Conservation (phyloP, 2,329 filamentous ascomycete species). For the Diaporthe vexans region DNA sequence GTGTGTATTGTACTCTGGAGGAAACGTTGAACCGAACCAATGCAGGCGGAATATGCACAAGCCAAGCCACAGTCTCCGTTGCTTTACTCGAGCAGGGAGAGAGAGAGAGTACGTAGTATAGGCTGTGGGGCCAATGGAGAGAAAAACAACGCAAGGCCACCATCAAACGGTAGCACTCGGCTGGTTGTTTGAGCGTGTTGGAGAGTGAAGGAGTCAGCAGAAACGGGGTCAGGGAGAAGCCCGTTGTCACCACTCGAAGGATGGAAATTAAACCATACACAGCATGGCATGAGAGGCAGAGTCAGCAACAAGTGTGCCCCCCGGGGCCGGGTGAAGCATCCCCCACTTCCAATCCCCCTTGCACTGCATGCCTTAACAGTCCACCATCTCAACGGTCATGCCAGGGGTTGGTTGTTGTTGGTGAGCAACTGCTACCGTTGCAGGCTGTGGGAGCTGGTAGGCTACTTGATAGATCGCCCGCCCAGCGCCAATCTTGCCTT, state of each 20-base stretch:
- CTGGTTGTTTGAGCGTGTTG: background rate
- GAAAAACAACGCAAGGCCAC: conserved; percentile 6
- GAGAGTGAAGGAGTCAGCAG: conserved; percentile 2
- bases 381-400: background rate
- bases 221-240: background rate
- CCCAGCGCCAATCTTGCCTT: conserved; percentile 10
- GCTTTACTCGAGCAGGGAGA: background rate
- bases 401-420: background rate
- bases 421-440: background rate
- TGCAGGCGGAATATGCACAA: conserved; percentile 14
- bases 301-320: conserved; percentile 12
- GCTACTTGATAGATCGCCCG: conserved; percentile 12
- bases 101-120: background rate
- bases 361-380: background rate
- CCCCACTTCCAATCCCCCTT: background rate
- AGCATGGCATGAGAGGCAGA: background rate
- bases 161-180: background rate
- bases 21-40: background rate
- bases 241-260: conserved; percentile 18
- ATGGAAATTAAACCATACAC: conserved; percentile 26
- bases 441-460: background rate
- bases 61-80: conserved; percentile 12
- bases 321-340: background rate
- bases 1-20: background rate
- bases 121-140: background rate